Evolutionary conservation across 2,329 filamentous ascomycete genomes (phyloP).

Genomic region (Helicocarpus griseus): DNA sequence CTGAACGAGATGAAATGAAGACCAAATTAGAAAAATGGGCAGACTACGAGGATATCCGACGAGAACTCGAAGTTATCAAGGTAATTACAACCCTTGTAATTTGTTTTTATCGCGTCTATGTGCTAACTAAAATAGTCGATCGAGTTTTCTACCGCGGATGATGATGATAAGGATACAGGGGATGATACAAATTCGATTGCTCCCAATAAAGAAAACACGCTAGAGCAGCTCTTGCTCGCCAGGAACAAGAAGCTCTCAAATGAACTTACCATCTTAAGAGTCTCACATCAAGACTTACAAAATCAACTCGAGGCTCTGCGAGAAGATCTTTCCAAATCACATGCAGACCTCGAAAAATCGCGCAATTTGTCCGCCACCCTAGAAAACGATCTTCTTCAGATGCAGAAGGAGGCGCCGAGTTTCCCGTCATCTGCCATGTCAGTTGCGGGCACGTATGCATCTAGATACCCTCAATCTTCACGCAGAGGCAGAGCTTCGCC

Average conservation of each 20-base stretch:
- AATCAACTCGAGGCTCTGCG: slow-evolving; percentile 68
- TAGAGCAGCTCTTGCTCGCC: slow-evolving; percentile 83
- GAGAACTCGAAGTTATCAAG: slow-evolving; percentile 91
- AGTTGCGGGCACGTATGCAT: slow-evolving; percentile 82
- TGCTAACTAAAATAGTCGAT: slow-evolving; percentile 53
- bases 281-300: slow-evolving; percentile 89
- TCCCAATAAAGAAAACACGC: slow-evolving; percentile 63
- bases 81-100: slow-evolving; percentile 23
- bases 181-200: slow-evolving; percentile 15
- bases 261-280: slow-evolving; percentile 81
- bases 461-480: slow-evolving; percentile 61
- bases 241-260: slow-evolving; percentile 95
- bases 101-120: not conserved
- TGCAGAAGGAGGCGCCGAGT: slow-evolving; percentile 72
- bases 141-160: slow-evolving; percentile 79
- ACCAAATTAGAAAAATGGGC: slow-evolving; percentile 77
- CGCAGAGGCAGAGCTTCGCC: slow-evolving; percentile 67
- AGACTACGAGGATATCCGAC: slow-evolving; percentile 93
- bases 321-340: slow-evolving; percentile 72
- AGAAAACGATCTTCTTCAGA: slow-evolving; percentile 79
- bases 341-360: slow-evolving; percentile 75
- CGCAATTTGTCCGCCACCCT: slow-evolving; percentile 78
- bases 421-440: slow-evolving; percentile 82
- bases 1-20: slow-evolving; percentile 72
- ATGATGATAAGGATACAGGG: slow-evolving; percentile 52